Evolutionary conservation across 352 stramenopile species (phyloP).

Genomic region (Phytophthora pinifolia): DNA sequence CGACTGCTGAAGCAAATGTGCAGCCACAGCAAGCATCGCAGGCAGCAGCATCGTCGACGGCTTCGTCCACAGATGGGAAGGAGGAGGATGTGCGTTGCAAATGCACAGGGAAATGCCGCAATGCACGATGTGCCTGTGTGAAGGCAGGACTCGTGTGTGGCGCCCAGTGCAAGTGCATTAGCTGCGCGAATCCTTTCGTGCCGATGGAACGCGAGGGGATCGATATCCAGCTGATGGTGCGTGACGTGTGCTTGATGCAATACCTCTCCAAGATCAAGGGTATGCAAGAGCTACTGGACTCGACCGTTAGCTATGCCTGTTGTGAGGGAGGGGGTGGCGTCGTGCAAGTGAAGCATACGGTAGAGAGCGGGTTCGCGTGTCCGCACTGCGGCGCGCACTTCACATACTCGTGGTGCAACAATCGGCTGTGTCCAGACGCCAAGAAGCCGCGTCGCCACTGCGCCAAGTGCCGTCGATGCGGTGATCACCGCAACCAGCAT

Average conservation of each 20-base stretch:
- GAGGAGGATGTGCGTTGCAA: slow-evolving; percentile 63
- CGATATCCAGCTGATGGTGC: slow-evolving; percentile 63
- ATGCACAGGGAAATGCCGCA: slow-evolving; percentile 83
- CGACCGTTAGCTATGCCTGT: slow-evolving; percentile 68
- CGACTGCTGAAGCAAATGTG: slow-evolving; percentile 5
- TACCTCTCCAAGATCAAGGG: slow-evolving; percentile 82
- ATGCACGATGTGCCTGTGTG: slow-evolving; percentile 79
- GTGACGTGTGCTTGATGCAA: slow-evolving; percentile 81
- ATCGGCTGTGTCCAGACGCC: slow-evolving; percentile 67
- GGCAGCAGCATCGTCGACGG: neutral
- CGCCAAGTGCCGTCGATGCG: slow-evolving; percentile 74
- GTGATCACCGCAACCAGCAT: slow-evolving; percentile 80
- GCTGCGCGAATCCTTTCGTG: slow-evolving; percentile 79
- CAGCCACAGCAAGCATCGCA: slow-evolving; percentile 17
- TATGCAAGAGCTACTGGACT: slow-evolving; percentile 80
- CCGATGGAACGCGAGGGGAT: slow-evolving; percentile 73
- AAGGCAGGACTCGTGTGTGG: slow-evolving; percentile 82
- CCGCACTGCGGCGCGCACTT: slow-evolving; percentile 56
- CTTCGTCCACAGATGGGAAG: slow-evolving; percentile 21
- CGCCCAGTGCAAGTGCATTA: slow-evolving; percentile 75
- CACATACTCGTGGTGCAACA: slow-evolving; percentile 85
- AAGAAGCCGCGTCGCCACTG: slow-evolving; percentile 84
- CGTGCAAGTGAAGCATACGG: slow-evolving; percentile 67
- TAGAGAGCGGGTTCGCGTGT: slow-evolving; percentile 64
- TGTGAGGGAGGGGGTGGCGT: slow-evolving; percentile 44